Evolutionary conservation across 2,329 filamentous ascomycete genomes (phyloP).

Genomic region (Calcarisporium arbuscula): DNA sequence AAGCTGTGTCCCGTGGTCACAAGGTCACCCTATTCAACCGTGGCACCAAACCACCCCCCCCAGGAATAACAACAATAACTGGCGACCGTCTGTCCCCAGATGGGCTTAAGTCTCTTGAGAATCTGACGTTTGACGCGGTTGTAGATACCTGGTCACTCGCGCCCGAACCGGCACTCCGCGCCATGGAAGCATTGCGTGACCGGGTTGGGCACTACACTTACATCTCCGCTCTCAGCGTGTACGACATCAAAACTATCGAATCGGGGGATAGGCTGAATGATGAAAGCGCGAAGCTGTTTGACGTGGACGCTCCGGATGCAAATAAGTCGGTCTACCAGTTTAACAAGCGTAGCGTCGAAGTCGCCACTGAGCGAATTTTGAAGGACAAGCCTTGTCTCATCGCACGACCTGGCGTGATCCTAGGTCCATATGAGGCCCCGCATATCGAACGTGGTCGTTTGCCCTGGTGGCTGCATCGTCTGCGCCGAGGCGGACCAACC

Average conservation of each 20-base stretch:
- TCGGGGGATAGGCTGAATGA: conserved; percentile 2
- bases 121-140: conserved; percentile 11
- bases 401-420: too few relatives aligned
- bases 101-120: conserved; percentile 7
- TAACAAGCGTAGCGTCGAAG: too few relatives aligned
- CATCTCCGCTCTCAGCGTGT: conserved; percentile 12
- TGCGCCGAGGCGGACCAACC: too few relatives aligned
- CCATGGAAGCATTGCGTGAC: conserved; percentile 10
- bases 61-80: conserved; percentile 8
- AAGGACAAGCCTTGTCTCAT: too few relatives aligned
- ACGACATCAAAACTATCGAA: conserved; percentile 5
- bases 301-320: too few relatives aligned
- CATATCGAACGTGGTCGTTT: too few relatives aligned
- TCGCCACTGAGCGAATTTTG: too few relatives aligned
- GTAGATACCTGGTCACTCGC: conserved; percentile 13
- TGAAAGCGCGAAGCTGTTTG: conserved; percentile 8
- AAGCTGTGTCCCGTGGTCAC: conserved; percentile 12
- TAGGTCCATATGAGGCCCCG: too few relatives aligned
- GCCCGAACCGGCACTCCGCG: conserved; percentile 8
- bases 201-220: conserved; percentile 12
- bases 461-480: too few relatives aligned
- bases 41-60: conserved; percentile 6
- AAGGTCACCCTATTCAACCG: conserved; percentile 14
- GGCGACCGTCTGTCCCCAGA: conserved; percentile 13
- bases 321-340: too few relatives aligned